phyloP scores from a whole-genome alignment of 2,329 filamentous ascomycete species.

The Trichoderma sp. region DNA sequence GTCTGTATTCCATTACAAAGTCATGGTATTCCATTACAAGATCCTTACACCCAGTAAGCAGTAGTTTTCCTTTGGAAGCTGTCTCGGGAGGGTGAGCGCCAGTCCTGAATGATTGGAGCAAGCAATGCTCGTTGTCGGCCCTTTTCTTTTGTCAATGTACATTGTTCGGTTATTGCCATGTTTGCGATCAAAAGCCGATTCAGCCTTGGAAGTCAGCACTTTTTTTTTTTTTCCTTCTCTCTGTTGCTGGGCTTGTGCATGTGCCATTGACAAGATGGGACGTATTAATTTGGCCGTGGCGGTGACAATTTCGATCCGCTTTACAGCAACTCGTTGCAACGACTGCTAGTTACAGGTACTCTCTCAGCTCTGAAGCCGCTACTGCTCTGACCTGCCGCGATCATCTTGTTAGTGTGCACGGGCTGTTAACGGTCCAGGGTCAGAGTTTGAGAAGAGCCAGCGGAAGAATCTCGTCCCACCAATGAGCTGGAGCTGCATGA shows the following conservation, averaged over 20 bases:
- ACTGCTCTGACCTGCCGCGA: background rate
- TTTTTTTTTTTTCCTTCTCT: no score
- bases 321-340: background rate
- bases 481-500: background rate
- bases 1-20: background rate
- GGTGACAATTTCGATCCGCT: background rate
- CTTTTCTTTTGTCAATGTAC: conserved; percentile 16
- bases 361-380: conserved; percentile 7
- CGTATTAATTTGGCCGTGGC: background rate
- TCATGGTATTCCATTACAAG: background rate
- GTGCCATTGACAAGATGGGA: background rate
- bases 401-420: background rate
- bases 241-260: background rate
- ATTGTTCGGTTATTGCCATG: background rate
- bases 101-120: conserved; percentile 13
- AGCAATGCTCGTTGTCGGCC: conserved; percentile 7
- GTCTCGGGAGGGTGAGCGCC: background rate
- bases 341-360: background rate
- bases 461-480: conserved; percentile 23
- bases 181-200: background rate
- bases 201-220: background rate
- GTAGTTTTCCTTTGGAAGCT: background rate
- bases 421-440: conserved; percentile 12
- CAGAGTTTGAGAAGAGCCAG: background rate
- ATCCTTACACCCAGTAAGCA: background rate